phyloP scores from a whole-genome alignment of 257 asterid species.

The Nemophila menziesii region DNA sequence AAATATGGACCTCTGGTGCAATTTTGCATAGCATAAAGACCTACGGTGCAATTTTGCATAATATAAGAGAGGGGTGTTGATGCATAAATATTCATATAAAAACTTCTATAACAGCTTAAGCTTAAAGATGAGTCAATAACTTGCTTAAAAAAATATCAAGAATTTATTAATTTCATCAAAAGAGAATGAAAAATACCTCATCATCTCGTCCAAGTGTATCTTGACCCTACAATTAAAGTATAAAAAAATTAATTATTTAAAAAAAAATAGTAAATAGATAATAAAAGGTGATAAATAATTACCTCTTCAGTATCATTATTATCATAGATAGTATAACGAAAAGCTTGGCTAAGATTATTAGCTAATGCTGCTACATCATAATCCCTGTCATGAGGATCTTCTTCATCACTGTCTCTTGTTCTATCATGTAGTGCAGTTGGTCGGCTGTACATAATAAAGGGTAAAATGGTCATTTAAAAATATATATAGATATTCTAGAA shows the following conservation, averaged over 20 bases:
- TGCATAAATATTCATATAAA: no score
- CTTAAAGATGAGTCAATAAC: no score
- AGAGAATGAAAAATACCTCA: constrained; percentile 42
- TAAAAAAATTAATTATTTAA: constrained; percentile 4
- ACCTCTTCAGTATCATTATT: constrained; percentile 76
- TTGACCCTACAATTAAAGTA: constrained; percentile 52
- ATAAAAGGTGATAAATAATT: constrained; percentile 7
- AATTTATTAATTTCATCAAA: background rate
- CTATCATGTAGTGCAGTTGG: constrained; percentile 85
- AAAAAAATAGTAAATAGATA: background rate
- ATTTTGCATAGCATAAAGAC: no score
- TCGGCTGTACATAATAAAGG: no score
- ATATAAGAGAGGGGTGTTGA: no score
- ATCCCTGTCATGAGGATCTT: constrained; percentile 77
- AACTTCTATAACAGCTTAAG: no score
- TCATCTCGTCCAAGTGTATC: constrained; percentile 76
- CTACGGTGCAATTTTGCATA: no score
- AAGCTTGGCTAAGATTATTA: constrained; percentile 82
- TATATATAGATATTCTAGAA: no score
- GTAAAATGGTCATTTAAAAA: no score
- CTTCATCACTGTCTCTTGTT: constrained; percentile 85
- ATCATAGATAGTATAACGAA: constrained; percentile 69
- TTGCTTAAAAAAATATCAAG: no score
- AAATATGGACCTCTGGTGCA: no score
- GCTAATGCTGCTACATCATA: constrained; percentile 91